A percentile compares a stretch with the other conserved stretches of the same genome.
These are phyloP conservation scores for Claviceps maximensis DNA, from an alignment of 2,329 filamentous ascomycete species.

Conservation along the genomic window DNA sequence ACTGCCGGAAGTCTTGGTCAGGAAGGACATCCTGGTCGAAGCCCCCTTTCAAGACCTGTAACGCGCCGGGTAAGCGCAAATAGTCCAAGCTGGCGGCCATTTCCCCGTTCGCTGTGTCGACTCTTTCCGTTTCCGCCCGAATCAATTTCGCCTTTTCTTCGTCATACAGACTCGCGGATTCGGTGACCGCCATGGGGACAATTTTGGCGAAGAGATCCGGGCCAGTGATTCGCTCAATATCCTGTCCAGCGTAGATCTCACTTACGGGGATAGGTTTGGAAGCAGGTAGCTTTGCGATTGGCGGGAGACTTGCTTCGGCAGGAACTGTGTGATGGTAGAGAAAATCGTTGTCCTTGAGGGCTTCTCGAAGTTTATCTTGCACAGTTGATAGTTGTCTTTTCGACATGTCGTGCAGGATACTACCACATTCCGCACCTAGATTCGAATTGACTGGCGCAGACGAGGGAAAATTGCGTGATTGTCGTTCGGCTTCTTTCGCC, in stretches of 20 bases:
- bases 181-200: conserved; percentile 87
- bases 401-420: conserved; percentile 62
- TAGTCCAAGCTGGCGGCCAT: conserved; percentile 95
- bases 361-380: conserved; percentile 63
- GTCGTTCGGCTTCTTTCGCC: conserved; percentile 63
- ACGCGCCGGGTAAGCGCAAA: conserved; percentile 71
- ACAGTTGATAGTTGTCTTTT: conserved; percentile 71
- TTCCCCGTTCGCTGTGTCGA: conserved; percentile 85
- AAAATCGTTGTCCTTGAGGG: conserved; percentile 90
- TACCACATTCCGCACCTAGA: conserved; percentile 64
- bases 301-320: conserved; percentile 64
- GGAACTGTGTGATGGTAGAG: conserved; percentile 94
- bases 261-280: conserved; percentile 95
- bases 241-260: conserved; percentile 91
- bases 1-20: conserved; percentile 82
- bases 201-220: conserved; percentile 96
- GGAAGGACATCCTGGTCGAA: conserved; percentile 80
- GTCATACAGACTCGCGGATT: conserved; percentile 92
- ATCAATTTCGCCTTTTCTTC: conserved; percentile 97
- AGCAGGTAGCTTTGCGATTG: conserved; percentile 81
- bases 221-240: conserved; percentile 92
- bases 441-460: conserved; percentile 73
- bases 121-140: conserved; percentile 82
- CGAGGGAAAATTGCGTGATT: conserved; percentile 67
- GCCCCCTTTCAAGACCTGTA: conserved; percentile 85